Conservation (phyloP, 495 filamentous ascomycete genomes). For the Penicillium canariense region DNA sequence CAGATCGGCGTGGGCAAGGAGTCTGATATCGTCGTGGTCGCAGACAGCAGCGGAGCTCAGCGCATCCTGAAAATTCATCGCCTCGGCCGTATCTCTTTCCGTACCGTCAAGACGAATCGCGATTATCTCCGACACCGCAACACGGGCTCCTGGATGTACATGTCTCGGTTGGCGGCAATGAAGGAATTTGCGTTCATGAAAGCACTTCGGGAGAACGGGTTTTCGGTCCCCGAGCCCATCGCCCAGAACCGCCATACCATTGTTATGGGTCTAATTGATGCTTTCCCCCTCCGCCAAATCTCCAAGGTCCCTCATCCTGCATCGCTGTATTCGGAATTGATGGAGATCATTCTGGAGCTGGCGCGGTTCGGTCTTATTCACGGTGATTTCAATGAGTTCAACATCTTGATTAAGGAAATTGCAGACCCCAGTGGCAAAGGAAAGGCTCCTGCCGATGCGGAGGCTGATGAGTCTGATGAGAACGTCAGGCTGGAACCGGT, state of each 20-base stretch:
- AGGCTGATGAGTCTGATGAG: constrained; percentile 28
- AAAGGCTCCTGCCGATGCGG: constrained; percentile 30
- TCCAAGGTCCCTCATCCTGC: constrained; percentile 75
- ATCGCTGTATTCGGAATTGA: constrained; percentile 79
- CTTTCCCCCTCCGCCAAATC: constrained; percentile 84
- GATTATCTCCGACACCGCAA: constrained; percentile 87
- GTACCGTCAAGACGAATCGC: constrained; percentile 89
- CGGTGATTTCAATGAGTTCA: constrained; percentile 99
- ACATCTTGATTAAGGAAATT: constrained; percentile 85
- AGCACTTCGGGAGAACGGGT: constrained; percentile 74
- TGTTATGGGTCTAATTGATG: constrained; percentile 88
- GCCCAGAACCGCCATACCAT: constrained; percentile 89
- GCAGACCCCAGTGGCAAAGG: constrained; percentile 40
- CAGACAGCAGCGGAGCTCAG: constrained; percentile 60
- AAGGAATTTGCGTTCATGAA: constrained; percentile 95
- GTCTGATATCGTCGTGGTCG: constrained; percentile 91
- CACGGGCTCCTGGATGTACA: constrained; percentile 92
- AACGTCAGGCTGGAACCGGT: constrained; percentile 56
- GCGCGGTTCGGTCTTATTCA: constrained; percentile 92
- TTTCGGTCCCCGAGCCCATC: constrained; percentile 84
- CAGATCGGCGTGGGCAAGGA: constrained; percentile 98
- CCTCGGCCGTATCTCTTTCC: constrained; percentile 94
- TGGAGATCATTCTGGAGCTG: constrained; percentile 78
- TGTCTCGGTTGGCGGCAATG: constrained; percentile 84
- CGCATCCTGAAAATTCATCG: constrained; percentile 89